These are phyloP conservation scores for Candida hungchunana DNA, from an alignment of 805 yeast species.

Conservation along the genomic window DNA sequence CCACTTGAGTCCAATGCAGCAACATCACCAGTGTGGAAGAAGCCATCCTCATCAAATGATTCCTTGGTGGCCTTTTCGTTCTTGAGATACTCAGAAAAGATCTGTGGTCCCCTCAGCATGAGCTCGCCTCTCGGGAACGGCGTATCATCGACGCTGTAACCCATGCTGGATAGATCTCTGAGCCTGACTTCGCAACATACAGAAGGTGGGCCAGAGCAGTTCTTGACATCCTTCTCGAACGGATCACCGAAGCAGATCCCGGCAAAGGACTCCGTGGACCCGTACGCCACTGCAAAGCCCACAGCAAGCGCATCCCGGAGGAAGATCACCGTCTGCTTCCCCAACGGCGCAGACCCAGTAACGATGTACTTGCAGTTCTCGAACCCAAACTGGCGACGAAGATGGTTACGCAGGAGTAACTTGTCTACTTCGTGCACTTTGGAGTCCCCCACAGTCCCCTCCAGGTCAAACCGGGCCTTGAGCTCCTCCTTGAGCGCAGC, in stretches of 20 bases:
- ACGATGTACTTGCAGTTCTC: constrained; percentile 35
- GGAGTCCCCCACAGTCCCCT: constrained; percentile 2
- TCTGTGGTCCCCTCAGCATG: constrained; percentile 58
- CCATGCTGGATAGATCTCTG: constrained; percentile 59
- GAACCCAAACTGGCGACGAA: constrained; percentile 42
- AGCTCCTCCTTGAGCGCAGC: constrained; percentile 41
- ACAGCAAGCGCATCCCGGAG: constrained; percentile 51
- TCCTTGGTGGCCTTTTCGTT: constrained; percentile 49
- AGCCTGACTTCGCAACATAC: constrained; percentile 51
- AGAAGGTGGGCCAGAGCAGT: constrained; percentile 55
- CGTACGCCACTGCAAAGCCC: constrained; percentile 54
- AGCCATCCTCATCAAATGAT: constrained; percentile 51
- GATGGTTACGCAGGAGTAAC: constrained; percentile 27
- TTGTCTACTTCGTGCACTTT: constrained; percentile 6
- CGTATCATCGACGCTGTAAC: constrained; percentile 34
- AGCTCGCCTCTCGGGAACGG: constrained; percentile 54
- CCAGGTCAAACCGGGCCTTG: constrained; percentile 4
- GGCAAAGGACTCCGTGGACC: constrained; percentile 66
- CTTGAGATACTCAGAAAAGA: constrained; percentile 52
- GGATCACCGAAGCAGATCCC: constrained; percentile 44
- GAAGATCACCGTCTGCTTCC: constrained; percentile 54
- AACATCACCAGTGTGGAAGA: constrained; percentile 67
- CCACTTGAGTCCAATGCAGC: constrained; percentile 49
- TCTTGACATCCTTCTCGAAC: constrained; percentile 42
- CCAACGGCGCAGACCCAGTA: constrained; percentile 69